Evolutionary conservation across 225 moss, liverwort and hornwort species (phyloP).

Genomic region (Physcomitrellopsis africana): DNA sequence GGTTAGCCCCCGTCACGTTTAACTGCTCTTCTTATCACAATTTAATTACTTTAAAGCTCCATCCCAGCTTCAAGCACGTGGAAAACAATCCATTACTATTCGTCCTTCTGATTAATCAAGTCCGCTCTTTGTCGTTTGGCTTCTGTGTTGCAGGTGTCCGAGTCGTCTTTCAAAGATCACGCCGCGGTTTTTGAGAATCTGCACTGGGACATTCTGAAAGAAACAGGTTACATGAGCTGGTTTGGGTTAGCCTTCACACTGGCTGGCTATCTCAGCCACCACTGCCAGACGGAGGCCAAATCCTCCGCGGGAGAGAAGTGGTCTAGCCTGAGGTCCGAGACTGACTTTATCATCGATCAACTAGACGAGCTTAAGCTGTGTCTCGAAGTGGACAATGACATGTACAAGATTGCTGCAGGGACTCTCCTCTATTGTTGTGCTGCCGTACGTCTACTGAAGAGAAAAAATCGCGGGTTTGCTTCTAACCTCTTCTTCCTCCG

Average conservation of each 20-base stretch:
- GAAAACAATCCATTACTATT: not conserved
- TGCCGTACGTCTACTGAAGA: conserved; percentile 73
- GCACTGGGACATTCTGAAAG: conserved; percentile 80
- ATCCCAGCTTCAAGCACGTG: not conserved
- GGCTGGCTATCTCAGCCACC: conserved; percentile 66
- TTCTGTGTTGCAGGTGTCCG: conserved; percentile 55
- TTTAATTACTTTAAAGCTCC: too few species aligned
- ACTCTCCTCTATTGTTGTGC: conserved; percentile 84
- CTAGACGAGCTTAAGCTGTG: conserved; percentile 87
- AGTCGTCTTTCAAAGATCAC: conserved; percentile 75
- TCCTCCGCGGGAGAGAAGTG: conserved; percentile 62
- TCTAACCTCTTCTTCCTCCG: not conserved
- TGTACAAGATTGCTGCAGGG: conserved; percentile 90
- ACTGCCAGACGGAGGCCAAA: conserved; percentile 60
- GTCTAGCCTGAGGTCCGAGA: conserved; percentile 65
- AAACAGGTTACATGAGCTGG: conserved; percentile 88
- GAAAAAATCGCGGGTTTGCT: conserved; percentile 65
- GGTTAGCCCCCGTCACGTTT: conserved; percentile 36
- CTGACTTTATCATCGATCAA: conserved; percentile 85
- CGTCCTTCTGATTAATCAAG: too few species aligned
- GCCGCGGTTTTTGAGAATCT: conserved; percentile 78
- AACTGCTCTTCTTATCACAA: not conserved
- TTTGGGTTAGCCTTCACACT: conserved; percentile 77
- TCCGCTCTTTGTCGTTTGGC: not conserved
- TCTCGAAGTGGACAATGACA: conserved; percentile 79